Evolutionary conservation across 108 stramenopile species (phyloP), one percentile per base, ranked within the genome.

Genomic region (Pinguiococcus pyrenoidosus): DNA sequence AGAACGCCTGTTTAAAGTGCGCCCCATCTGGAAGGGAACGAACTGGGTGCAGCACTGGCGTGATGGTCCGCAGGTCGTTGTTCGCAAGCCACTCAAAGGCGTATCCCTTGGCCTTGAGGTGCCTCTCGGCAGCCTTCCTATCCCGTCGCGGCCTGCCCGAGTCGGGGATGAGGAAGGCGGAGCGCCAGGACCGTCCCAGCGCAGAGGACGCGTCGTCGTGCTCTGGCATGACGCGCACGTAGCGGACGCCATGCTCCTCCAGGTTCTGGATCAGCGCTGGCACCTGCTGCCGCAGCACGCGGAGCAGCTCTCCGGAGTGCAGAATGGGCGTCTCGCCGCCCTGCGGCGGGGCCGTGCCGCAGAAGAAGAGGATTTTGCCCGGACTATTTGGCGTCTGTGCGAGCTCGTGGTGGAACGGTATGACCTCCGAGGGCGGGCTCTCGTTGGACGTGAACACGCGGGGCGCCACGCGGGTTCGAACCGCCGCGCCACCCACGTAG

Each of bases 381-480:
- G 84, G 84, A 27, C 79, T 78, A 49, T 79, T 69, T 30, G 63
- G 57, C 29, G 68, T 63, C 56, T 85, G 81, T 5, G 80, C 79
- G 20, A 85, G 60, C 34, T 85, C 84, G 39, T 85, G 84, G 58
- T 85, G 84, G 52, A 82, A 82, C 0, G 84, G 79, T 37, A 82
- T 85, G 25, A 70, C 73, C 44, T 80, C 71, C 39, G 76, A 66
- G 9, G 80, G 74, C 25, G 80, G 80, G 10, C 74, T 69, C 28
- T 84, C 83, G 48, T 85, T 82, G 3, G 81, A 75, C 1, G 84
- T 82, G 29, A 73, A 82, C 2, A 85, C 75, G 8, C 63, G 44
- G 44, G 76, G 71, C 21, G 73, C 75, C 3, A 68, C 67, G 46
- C 77, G 73, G 18, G 77, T 34, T 0, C 81, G 72, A 7, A 79